Evolutionary conservation across 768 basidiomycete species (phyloP), one percentile per base, ranked within the genome.

Genomic region (Lepiota venenata): DNA sequence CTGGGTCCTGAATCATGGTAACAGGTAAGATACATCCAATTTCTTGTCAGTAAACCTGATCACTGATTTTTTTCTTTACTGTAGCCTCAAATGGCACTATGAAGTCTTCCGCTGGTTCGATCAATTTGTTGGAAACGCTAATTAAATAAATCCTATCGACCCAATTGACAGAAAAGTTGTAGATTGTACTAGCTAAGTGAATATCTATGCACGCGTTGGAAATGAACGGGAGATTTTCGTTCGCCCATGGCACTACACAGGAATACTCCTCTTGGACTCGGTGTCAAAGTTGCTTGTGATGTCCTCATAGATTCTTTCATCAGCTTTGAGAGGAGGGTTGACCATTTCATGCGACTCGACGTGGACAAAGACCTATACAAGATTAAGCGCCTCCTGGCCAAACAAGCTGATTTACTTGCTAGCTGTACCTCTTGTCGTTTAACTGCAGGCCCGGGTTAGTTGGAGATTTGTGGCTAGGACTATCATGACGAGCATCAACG

Each of bases 41-140:
- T 52, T 21, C n/a, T 22, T 36, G 38, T n/a, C 2, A 20, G 20
- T 4, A 25, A 4, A 25, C 32, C 41, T 9, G 42, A 16, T 46
- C 32, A 58, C 3, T 1, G 10, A 52, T 48, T 21, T 27, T 50
- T 37, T 37, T 21, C 37, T 16, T n/a, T 44, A 36, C 38, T 50
- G 32, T 62, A 89, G 91, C 64, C 71, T 96, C 66, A 93, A 93
- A 67, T 98, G 96, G 96, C 92, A 98, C 70, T 76, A 88, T 59
- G 96, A 99, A 67, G 88, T 98, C 11, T 87, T 99, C 72, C 78
- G 82, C 56, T 98, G 93, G 93, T 87, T 97, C 57, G 82, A 87
- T 53, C 69, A 82, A 63, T 90, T 78, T 61, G 75, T 87, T 11
- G 84, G 81, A 14, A 64, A 73, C 38, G 18, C 46, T 4, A 12